Evolutionary conservation across 495 filamentous ascomycete species (phyloP), one percentile per base, ranked within the genome.

Genomic region (Chlorociboria aeruginascens): DNA sequence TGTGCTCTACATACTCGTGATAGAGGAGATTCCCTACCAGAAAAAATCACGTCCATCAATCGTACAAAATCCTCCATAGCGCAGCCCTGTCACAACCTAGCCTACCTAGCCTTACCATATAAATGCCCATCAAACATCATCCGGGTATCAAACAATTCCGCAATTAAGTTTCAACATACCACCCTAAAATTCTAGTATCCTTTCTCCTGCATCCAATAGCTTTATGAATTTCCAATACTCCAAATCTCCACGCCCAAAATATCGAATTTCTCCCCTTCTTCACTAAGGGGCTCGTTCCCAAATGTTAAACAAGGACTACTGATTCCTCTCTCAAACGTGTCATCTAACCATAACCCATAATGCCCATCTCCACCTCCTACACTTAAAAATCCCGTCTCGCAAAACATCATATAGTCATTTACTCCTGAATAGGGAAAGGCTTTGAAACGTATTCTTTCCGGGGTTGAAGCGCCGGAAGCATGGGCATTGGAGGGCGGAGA

Each of bases 331-430:
- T 88, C 89, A 39, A 98, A 74, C n/a, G 77, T 74, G 39, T 86
- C 81, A 62, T 97, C 85, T 7, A 98, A 71, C 92, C 93, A 97
- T 2, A 98, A 68, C 7, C 92, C 92, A 61, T 86, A 97, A 51
- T 79, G 83, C 9, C 93, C 90, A 60, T 95, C 90, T 7, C 79
- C 83, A 46, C 63, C 93, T 40, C 87, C 89, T 1, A 95, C 66
- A 59, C 82, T 88, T 36, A 98, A 63, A 60, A 82, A 97, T n/a
- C 78, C 76, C 20, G 74, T 70, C 61, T 95, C 86, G 67, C 90
- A 97, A 54, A 90, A 82, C 55, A 96, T 93, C 70, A 92, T 82
- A 61, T 95, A 95, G 63, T 97, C 92, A 64, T 98, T 98, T 12
- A 90, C 77, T 7, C 92, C 92, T 51, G 83, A 89, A 58, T 96